Evolutionary conservation across 176 grass and related monocot species (phyloP), one percentile per base, ranked within the genome.

Genomic region (Phoenix dactylifera): DNA sequence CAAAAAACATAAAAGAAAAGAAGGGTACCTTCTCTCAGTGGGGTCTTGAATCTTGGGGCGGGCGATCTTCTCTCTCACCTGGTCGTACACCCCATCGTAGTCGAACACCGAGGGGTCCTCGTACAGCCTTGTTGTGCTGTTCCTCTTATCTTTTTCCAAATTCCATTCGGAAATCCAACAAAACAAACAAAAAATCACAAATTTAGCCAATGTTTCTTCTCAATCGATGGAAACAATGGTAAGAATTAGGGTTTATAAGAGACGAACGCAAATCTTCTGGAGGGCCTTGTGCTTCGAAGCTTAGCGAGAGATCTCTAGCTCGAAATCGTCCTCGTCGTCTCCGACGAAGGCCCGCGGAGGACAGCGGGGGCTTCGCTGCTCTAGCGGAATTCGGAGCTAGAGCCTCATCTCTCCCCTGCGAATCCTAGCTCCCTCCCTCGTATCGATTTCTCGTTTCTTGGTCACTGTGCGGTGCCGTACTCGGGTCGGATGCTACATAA

Each of bases 51-150:
- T 88, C 72, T 97, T 97, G 52, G 92, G 92, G 53, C 77, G 76
- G 29, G 68, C 78, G 6, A 79, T 67, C 68, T 91, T 84, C 81
- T 91, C 81, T 64, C 91, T 97, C 92, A 91, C 91, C 14, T 85
- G 81, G 26, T 97, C 87, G 25, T 90, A 96, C 24, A 90, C 80
- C 16, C 85, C 92, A 20, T 96, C 92, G 25, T 97, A 97, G 29
- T 89, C 81, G 51, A 88, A 88, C 7, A 97, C 87, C 16, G 87
- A 97, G n/a, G 87, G 92, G 58, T 97, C 92, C 80, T 97, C 81
- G 49, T 88, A 80, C 18, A 97, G 58, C n/a, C 69, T 91, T 88
- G 78, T 88, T 80, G 57, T 85, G 84, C 59, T 91, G 83, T 63
- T 97, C 87, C 75, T 91, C 87, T 3, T 3, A 91, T 76, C 92